A percentile compares a stretch with the other conserved stretches of the same genome.
Conservation (phyloP, 495 filamentous ascomycete genomes). For the Aspergillus conjunctus region DNA sequence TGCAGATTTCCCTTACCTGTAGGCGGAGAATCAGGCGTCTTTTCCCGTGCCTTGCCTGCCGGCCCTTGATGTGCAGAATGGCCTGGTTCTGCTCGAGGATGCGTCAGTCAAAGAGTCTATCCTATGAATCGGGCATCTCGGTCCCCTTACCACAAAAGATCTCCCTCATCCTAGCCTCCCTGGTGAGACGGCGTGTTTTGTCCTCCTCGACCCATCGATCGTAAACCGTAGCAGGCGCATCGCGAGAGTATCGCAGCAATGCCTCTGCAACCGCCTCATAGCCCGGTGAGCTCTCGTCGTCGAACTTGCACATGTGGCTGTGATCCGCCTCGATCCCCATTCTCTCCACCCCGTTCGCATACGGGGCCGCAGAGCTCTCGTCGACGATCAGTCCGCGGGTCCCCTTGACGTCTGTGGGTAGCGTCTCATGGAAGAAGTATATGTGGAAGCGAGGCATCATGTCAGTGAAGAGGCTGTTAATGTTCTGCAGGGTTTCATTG, state of each 20-base stretch:
- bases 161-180: conserved; percentile 41
- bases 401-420: conserved; percentile 65
- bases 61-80: neutral
- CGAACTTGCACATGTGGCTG: conserved; percentile 87
- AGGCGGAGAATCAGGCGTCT: neutral
- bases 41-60: neutral
- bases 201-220: conserved; percentile 67
- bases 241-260: conserved; percentile 66
- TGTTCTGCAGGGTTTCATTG: conserved; percentile 78
- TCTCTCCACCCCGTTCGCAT: conserved; percentile 71
- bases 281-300: conserved; percentile 68
- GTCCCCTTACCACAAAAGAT: conserved; percentile 35
- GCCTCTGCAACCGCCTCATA: conserved; percentile 73
- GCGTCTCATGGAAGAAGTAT: conserved; percentile 71
- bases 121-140: neutral
- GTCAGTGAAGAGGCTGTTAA: conserved; percentile 75
- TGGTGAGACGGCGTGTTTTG: conserved; percentile 49
- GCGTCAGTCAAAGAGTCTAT: neutral
- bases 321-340: conserved; percentile 83
- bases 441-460: conserved; percentile 73
- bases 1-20: conserved; percentile 39
- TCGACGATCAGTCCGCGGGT: conserved; percentile 69
- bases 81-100: neutral
- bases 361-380: conserved; percentile 71
- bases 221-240: conserved; percentile 58